Conservation (phyloP, 148 eudicot genomes). For the Talinum fruticosum region DNA sequence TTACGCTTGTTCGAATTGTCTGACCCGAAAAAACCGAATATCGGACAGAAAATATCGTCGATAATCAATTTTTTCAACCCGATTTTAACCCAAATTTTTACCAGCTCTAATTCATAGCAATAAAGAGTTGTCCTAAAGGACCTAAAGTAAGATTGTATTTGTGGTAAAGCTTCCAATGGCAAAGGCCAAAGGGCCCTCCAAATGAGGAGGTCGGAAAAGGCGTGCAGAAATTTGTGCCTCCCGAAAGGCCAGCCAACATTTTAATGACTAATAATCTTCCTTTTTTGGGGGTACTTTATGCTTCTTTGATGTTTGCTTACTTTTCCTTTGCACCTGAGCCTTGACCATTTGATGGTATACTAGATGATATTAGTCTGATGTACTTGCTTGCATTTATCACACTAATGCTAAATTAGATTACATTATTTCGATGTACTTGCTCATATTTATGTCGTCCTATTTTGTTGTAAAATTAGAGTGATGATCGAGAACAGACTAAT, state of each 20-base stretch:
- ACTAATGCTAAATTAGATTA: too few species aligned
- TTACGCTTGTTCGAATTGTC: too few species aligned
- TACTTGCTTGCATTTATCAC: too few species aligned
- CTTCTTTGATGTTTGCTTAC: background rate
- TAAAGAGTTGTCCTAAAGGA: slow-evolving; percentile 31
- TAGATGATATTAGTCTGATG: too few species aligned
- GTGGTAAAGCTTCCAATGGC: background rate
- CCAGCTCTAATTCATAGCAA: slow-evolving; percentile 20
- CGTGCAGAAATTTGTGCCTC: slow-evolving; percentile 20
- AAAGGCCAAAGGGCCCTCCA: background rate
- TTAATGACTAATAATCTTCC: slow-evolving; percentile 6
- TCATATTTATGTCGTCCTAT: too few species aligned
- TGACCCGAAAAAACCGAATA: too few species aligned
- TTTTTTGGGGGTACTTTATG: background rate
- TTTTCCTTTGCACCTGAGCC: background rate
- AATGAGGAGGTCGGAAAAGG: slow-evolving; percentile 21
- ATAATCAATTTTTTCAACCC: too few species aligned
- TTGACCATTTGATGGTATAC: background rate
- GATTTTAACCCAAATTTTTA: too few species aligned
- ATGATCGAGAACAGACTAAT: background rate
- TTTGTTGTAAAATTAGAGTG: too few species aligned
- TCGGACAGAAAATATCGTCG: too few species aligned
- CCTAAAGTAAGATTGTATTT: slow-evolving; percentile 3
- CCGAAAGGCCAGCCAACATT: slow-evolving; percentile 16
- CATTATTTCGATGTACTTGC: too few species aligned